These are phyloP conservation scores for Trichoderma asperellum DNA, from an alignment of 2,329 filamentous ascomycete genomes.

Conservation along the genomic window DNA sequence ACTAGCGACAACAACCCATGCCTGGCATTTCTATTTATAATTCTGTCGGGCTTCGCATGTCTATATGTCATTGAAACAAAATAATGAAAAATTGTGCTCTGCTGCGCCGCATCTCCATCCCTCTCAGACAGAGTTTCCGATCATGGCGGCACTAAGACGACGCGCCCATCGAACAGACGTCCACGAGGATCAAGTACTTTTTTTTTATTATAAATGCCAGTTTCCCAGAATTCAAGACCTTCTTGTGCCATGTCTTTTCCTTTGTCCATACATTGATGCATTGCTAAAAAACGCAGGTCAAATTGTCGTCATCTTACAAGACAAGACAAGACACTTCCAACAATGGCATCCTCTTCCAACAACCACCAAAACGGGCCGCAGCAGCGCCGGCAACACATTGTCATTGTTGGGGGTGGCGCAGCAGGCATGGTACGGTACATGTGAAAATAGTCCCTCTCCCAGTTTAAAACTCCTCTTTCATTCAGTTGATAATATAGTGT, in stretches of 20 bases:
- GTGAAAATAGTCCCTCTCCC: neutral
- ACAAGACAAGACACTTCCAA: too few species aligned
- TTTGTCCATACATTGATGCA: too few species aligned
- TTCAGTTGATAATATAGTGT: neutral
- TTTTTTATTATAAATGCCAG: neutral
- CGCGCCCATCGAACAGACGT: slow-evolving; percentile 30
- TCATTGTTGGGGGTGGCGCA: slow-evolving; percentile 65
- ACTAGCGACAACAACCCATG: neutral
- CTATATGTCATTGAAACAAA: too few species aligned
- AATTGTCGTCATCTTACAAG: too few species aligned
- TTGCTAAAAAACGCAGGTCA: too few species aligned
- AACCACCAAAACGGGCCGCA: neutral
- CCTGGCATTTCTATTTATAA: neutral
- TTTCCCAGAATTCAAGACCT: too few species aligned
- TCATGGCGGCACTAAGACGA: slow-evolving; percentile 19
- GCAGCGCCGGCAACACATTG: slow-evolving; percentile 55
- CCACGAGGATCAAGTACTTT: neutral
- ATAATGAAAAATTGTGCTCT: neutral
- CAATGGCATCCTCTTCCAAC: neutral
- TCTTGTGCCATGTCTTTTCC: too few species aligned
- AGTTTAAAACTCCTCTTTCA: neutral
- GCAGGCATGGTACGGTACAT: slow-evolving; percentile 58
- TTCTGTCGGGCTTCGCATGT: too few species aligned
- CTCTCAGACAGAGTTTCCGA: slow-evolving; percentile 15
- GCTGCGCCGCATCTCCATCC: neutral